Evolutionary conservation across 2,329 filamentous ascomycete genomes (phyloP).

Genomic region (Penicillium sp.): DNA sequence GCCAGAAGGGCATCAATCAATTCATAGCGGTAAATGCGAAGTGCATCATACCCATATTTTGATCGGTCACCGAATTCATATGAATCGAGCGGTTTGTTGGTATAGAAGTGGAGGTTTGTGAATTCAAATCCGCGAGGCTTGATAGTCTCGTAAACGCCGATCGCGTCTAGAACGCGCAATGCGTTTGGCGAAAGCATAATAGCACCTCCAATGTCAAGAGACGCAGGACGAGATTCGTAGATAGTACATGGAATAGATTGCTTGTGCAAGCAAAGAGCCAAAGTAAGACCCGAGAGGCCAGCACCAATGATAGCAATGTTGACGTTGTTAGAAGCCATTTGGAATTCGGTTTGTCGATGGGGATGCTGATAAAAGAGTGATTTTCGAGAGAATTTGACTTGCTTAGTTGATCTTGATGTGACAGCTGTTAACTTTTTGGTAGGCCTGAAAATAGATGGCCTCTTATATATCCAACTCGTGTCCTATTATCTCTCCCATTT

Average conservation of each 20-base stretch:
- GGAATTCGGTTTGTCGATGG: neutral
- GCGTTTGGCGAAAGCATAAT: constrained; percentile 66
- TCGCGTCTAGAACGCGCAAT: constrained; percentile 56
- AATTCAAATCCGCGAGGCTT: constrained; percentile 56
- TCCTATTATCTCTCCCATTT: neutral
- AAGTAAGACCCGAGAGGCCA: constrained; percentile 56
- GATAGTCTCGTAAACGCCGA: constrained; percentile 56
- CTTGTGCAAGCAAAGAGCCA: constrained; percentile 60
- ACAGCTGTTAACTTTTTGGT: neutral
- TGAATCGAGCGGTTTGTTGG: constrained; percentile 36
- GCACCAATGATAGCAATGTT: constrained; percentile 53
- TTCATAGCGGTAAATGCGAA: constrained; percentile 59
- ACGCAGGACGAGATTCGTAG: constrained; percentile 55
- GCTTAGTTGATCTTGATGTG: neutral
- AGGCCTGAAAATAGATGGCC: neutral
- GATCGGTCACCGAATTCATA: constrained; percentile 55
- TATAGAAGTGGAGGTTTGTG: constrained; percentile 52
- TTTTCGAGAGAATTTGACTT: neutral
- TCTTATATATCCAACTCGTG: neutral
- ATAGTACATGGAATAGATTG: constrained; percentile 55
- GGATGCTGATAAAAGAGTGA: neutral
- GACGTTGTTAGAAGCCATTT: constrained; percentile 29
- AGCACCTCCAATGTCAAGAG: constrained; percentile 57
- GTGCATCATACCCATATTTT: constrained; percentile 57
- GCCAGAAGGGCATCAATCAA: constrained; percentile 56